Evolutionary conservation across 2,329 filamentous ascomycete species (phyloP), one percentile per base, ranked within the genome.

Genomic region (Polychaeton citri): DNA sequence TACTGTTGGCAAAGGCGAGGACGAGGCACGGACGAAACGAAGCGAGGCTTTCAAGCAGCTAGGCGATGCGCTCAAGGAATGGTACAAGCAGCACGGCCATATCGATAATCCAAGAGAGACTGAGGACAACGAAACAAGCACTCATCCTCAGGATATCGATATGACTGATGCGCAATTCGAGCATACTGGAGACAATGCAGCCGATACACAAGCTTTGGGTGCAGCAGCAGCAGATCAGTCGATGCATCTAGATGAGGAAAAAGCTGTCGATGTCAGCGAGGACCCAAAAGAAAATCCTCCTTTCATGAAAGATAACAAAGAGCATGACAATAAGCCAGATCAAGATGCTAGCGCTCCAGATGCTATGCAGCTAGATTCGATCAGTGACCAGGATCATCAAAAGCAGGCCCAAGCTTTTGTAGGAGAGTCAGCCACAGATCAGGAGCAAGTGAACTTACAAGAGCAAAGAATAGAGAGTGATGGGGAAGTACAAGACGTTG

Each of bases 181-280:
- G 62, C 90, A 99, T 60, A 66, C 96, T 3, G 79, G 81, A 41
- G 77, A 95, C 45, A 84, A 95, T 41, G 71, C 79, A 36, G 74
- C 81, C n/a, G 87, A 95, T 54, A 78, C 85, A 2, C 90, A 98
- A 61, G 90, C 90, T 10, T 72, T 98, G 51, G 92, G 90, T 21
- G 79, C 82, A 26, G 84, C 88, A 4, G 81, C 76, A 8, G 81
- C 93, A 43, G 88, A 98, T 18, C 83, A 95, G 55, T 81, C 81
- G 2, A 79, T 78, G 46, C 79, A 82, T 5, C 71, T 98, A 37
- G 84, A 96, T 51, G 82, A 95, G 47, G 76, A 81, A 33, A 90
- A 92, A 74, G 87, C 82, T 2, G 75, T 94, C 38, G 83, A 92
- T 38, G 69, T 72, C 10, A 69, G 74, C 36, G 71, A 79, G 30